These are phyloP conservation scores for Haematococcus sp. DNA, from an alignment of 139 green algal species.

Conservation along the genomic window DNA sequence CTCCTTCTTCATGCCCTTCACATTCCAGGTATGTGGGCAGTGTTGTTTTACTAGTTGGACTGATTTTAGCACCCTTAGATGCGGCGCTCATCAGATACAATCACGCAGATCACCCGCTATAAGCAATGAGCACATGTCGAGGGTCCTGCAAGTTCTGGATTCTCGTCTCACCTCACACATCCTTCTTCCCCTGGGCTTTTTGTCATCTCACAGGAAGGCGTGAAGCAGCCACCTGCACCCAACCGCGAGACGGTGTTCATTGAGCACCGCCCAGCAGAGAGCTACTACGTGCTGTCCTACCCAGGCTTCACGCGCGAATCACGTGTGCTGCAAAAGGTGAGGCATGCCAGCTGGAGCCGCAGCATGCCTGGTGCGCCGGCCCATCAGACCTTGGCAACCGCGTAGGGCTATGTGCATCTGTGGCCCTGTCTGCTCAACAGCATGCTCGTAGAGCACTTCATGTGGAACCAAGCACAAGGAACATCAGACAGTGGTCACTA, in stretches of 20 bases:
- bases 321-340: conserved; percentile 7
- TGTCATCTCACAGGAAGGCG: background rate
- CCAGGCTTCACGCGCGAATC: background rate
- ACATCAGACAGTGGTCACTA: background rate
- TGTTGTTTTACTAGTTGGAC: too few relatives aligned
- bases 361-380: too few relatives aligned
- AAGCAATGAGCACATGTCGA: too few relatives aligned
- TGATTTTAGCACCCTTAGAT: too few relatives aligned
- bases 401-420: background rate
- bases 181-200: too few relatives aligned
- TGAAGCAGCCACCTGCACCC: background rate
- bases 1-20: conserved; percentile 70
- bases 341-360: background rate
- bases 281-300: conserved; percentile 2
- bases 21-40: conserved; percentile 55
- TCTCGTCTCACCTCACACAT: too few relatives aligned
- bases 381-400: too few relatives aligned
- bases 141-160: too few relatives aligned
- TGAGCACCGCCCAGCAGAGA: background rate
- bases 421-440: background rate
- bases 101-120: too few relatives aligned
- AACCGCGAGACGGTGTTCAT: background rate
- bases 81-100: too few relatives aligned
- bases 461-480: background rate
- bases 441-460: background rate